Evolutionary conservation across 2,329 filamentous ascomycete genomes (phyloP), one percentile per base, ranked within the genome.

Genomic region (Mycosphaerella arachidis): DNA sequence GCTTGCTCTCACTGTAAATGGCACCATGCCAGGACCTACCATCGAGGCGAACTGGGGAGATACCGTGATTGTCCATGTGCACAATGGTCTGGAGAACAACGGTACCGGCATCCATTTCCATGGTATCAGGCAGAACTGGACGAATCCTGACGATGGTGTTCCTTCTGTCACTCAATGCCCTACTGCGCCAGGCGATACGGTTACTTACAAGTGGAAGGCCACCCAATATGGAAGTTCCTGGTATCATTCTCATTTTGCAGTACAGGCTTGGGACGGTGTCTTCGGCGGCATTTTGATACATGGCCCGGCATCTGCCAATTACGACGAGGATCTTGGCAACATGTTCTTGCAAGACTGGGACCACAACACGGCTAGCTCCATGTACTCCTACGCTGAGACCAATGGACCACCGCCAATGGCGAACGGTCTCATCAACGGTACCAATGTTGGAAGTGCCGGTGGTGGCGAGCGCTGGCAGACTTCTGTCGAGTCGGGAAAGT

Each of bases 211-310:
- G 3, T 87, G 81, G 74, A 76, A 76, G 43, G 82, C 80, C 6
- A 81, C 78, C 1, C 75, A 78, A 57, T 77, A 75, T 40, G 76
- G 76, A 20, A 43, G 13, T 30, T 33, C 20, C 30, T 48, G 53
- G 53, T 87, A 86, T 56, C 85, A 87, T 68, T 82, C 79, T 1
- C 84, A 87, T 67, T 82, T 82, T 63, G 74, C 75, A 1, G 71
- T 74, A 9, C 79, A 81, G 67, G 80, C 83, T 64, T 75, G 80
- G 10, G 77, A 86, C 54, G 86, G 86, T 1, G 71, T 86, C 1
- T 76, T 82, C 33, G 86, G 86, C 0, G 78, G 78, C 4, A 81
- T 89, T 31, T 71, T 86, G 24, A 84, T 87, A 64, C 79, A 86
- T 58, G 85, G 84, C 0, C 85, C 84, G 0, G 77, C 79, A 0